These are phyloP conservation scores for Fraxinus excelsior DNA, from an alignment of 257 asterid genomes.

Conservation along the genomic window DNA sequence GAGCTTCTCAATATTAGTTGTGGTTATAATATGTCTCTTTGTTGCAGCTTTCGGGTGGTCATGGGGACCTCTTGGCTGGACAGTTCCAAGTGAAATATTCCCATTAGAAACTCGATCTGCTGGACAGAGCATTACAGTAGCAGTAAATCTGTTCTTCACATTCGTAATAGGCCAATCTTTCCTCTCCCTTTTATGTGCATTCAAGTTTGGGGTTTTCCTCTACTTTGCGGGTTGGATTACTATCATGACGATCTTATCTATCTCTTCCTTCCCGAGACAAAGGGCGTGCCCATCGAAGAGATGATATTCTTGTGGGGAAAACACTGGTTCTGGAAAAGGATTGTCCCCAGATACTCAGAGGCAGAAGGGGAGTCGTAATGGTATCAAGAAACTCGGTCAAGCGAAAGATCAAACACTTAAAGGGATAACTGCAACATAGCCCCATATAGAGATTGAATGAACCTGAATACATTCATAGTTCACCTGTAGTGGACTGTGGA, in stretches of 20 bases:
- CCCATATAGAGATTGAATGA: too few species aligned
- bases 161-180: conserved; percentile 71
- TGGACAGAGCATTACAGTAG: conserved; percentile 89
- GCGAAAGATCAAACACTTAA: neutral
- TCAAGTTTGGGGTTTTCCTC: conserved; percentile 81
- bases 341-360: conserved; percentile 29
- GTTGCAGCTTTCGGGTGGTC: conserved; percentile 88
- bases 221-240: conserved; percentile 78
- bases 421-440: too few species aligned
- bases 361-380: neutral
- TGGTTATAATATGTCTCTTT: conserved; percentile 65
- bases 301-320: conserved; percentile 68
- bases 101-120: conserved; percentile 82
- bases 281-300: conserved; percentile 86
- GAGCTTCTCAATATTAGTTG: conserved; percentile 57
- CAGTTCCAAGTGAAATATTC: conserved; percentile 90
- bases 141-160: conserved; percentile 75
- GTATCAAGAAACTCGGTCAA: neutral
- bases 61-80: conserved; percentile 95
- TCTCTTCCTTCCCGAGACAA: conserved; percentile 81
- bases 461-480: too few species aligned
- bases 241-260: conserved; percentile 68
- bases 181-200: conserved; percentile 67
- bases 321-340: conserved; percentile 86
- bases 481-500: neutral